Evolutionary conservation across 129 eudicot genomes (phyloP).

Genomic region (Artemisia tridentata): DNA sequence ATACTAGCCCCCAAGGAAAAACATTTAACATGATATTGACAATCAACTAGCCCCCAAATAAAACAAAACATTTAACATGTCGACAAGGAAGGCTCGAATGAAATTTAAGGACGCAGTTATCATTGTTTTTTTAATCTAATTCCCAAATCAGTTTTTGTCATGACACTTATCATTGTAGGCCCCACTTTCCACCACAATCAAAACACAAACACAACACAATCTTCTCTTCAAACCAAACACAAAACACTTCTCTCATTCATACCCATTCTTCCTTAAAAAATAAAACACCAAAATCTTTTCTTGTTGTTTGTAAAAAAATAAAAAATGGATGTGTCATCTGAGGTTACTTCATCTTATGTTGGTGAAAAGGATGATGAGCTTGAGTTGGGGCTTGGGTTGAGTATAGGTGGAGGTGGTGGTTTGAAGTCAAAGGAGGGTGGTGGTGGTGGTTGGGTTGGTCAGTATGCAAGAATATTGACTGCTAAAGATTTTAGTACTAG

Average conservation of each 20-base stretch:
- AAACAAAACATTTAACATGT: too few relatives aligned
- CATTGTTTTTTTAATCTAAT: too few relatives aligned
- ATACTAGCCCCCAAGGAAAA: too few relatives aligned
- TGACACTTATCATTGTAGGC: too few relatives aligned
- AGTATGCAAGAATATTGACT: conserved; percentile 81
- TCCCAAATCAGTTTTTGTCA: too few relatives aligned
- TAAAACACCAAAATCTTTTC: background rate
- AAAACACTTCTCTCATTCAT: conserved; percentile 23
- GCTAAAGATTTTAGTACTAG: conserved; percentile 67
- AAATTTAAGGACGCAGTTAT: too few relatives aligned
- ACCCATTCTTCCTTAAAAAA: conserved; percentile 17
- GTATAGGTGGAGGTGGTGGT: conserved; percentile 63
- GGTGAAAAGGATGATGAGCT: conserved; percentile 42
- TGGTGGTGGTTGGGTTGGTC: conserved; percentile 53
- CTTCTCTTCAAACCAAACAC: conserved; percentile 22
- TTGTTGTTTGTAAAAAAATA: background rate
- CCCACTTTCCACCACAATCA: conserved; percentile 41
- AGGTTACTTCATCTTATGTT: conserved; percentile 72
- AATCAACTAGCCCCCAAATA: too few relatives aligned
- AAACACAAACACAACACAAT: conserved; percentile 24
- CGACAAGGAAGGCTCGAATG: too few relatives aligned
- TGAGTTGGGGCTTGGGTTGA: conserved; percentile 88
- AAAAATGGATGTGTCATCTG: conserved; percentile 47
- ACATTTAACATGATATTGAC: too few relatives aligned
- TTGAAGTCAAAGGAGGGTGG: conserved; percentile 40